These are phyloP conservation scores for Dactylonectria macrodidyma DNA, from an alignment of 2,329 filamentous ascomycete genomes.

Conservation along the genomic window DNA sequence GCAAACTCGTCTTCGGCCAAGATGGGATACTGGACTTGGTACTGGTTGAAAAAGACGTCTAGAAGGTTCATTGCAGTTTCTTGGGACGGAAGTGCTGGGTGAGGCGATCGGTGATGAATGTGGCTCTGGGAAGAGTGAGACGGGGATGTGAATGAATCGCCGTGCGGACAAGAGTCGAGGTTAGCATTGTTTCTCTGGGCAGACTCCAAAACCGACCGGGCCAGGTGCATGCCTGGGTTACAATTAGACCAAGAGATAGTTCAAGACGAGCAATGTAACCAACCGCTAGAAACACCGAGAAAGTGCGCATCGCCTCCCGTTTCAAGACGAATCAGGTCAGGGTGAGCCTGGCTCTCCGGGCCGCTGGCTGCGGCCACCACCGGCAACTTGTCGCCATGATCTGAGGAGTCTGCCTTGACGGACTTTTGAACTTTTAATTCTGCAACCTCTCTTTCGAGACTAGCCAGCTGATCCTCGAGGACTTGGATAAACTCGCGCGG, in stretches of 20 bases:
- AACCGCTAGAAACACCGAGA: constrained; percentile 32
- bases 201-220: constrained; percentile 33
- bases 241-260: background rate
- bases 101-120: background rate
- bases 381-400: background rate
- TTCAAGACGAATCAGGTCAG: constrained; percentile 36
- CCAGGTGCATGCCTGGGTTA: constrained; percentile 28
- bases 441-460: constrained; percentile 21
- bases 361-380: background rate
- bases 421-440: background rate
- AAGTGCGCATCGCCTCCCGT: constrained; percentile 34
- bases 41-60: constrained; percentile 42
- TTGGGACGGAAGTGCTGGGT: constrained; percentile 28
- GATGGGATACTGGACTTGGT: constrained; percentile 44
- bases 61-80: constrained; percentile 38
- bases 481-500: constrained; percentile 31
- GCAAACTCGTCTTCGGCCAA: constrained; percentile 37
- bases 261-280: background rate
- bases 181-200: constrained; percentile 30
- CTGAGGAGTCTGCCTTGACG: background rate
- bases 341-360: constrained; percentile 16
- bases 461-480: constrained; percentile 15
- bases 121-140: constrained; percentile 19
- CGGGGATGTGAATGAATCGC: constrained; percentile 11
- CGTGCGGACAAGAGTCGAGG: constrained; percentile 12